Evolutionary conservation across 2,329 filamentous ascomycete species (phyloP).

Genomic region (Calonectria montana): DNA sequence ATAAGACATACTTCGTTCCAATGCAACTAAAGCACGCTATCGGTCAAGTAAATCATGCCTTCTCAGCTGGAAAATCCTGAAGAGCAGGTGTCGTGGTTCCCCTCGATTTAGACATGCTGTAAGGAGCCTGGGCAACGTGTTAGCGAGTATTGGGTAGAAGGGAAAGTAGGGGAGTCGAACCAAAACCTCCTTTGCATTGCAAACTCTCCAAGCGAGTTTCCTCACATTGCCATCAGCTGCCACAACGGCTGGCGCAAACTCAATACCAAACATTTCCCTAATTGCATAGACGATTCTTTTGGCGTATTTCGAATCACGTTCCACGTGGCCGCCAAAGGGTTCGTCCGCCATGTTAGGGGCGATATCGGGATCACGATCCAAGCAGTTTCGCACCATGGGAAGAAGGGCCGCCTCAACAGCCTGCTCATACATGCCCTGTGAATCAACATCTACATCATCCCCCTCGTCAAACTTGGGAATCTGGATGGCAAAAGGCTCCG

Average conservation of each 20-base stretch:
- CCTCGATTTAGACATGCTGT: slow-evolving; percentile 75
- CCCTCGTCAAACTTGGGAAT: slow-evolving; percentile 84
- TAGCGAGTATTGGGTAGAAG: neutral
- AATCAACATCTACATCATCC: slow-evolving; percentile 73
- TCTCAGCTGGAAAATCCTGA: slow-evolving; percentile 51
- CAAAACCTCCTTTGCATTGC: slow-evolving; percentile 94
- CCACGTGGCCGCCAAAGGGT: slow-evolving; percentile 84
- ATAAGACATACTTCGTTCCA: neutral
- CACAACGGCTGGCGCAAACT: slow-evolving; percentile 93
- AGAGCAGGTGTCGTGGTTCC: slow-evolving; percentile 70
- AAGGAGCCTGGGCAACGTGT: slow-evolving; percentile 69
- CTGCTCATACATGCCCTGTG: slow-evolving; percentile 70
- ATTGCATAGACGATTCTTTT: slow-evolving; percentile 93
- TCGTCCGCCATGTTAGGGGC: slow-evolving; percentile 85
- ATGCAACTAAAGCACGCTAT: neutral
- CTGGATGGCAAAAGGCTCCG: slow-evolving; percentile 90
- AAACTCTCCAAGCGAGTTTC: slow-evolving; percentile 94
- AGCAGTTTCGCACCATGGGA: slow-evolving; percentile 88
- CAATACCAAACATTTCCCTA: slow-evolving; percentile 95
- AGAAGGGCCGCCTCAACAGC: slow-evolving; percentile 83
- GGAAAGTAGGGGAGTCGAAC: slow-evolving; percentile 63
- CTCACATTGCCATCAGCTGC: slow-evolving; percentile 89
- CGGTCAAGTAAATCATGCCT: slow-evolving; percentile 24
- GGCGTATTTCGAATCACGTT: slow-evolving; percentile 89
- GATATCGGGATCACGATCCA: slow-evolving; percentile 91